These are phyloP conservation scores for Boletus speciosus DNA, from an alignment of 768 basidiomycete genomes.

Conservation along the genomic window DNA sequence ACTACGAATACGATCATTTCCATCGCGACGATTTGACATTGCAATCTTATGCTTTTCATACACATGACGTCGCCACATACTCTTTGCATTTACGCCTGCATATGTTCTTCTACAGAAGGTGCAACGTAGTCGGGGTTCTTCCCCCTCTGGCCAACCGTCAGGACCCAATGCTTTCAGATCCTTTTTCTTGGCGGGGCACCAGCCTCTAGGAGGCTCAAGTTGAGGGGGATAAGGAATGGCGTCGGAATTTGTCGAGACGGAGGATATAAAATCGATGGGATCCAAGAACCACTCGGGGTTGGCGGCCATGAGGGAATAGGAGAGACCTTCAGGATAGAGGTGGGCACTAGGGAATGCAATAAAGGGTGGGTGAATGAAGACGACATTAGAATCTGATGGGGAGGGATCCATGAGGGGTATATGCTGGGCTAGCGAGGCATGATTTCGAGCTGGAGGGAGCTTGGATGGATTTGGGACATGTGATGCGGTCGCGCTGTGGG, in stretches of 20 bases:
- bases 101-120: constrained; percentile 84
- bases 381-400: constrained; percentile 56
- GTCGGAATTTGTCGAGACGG: constrained; percentile 41
- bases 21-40: constrained; percentile 82
- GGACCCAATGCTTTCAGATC: constrained; percentile 65
- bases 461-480: constrained; percentile 23
- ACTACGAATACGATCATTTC: constrained; percentile 53
- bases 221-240: constrained; percentile 71
- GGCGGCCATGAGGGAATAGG: constrained; percentile 67
- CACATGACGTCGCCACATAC: constrained; percentile 88
- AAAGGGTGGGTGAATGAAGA: constrained; percentile 79
- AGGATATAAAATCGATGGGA: constrained; percentile 57
- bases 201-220: constrained; percentile 80
- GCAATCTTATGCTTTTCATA: constrained; percentile 90
- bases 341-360: constrained; percentile 60
- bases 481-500: constrained; percentile 27
- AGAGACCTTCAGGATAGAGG: constrained; percentile 61
- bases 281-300: constrained; percentile 82
- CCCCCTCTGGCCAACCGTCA: constrained; percentile 77
- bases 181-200: constrained; percentile 85
- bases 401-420: constrained; percentile 64
- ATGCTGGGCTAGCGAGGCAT: constrained; percentile 39
- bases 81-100: constrained; percentile 84
- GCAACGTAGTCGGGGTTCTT: constrained; percentile 75
- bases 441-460: constrained; percentile 30